These are phyloP conservation scores for Phytopythium sindhum DNA, from an alignment of 352 stramenopile species.

Conservation along the genomic window DNA sequence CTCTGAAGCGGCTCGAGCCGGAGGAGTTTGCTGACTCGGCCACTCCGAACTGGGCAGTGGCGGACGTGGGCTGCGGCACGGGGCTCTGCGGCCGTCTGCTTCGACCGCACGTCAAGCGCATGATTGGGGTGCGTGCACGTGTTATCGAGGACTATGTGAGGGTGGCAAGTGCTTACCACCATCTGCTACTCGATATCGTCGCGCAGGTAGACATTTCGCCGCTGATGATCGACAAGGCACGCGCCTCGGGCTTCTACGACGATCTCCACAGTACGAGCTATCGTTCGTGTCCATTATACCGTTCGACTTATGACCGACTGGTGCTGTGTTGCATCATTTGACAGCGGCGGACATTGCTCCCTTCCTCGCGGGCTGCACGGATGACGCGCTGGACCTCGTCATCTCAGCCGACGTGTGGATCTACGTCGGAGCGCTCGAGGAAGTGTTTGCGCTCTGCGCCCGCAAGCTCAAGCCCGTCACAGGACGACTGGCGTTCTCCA, in stretches of 20 bases:
- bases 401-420: conserved; percentile 86
- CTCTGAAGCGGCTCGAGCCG: conserved; percentile 41
- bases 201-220: conserved; percentile 73
- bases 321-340: conserved; percentile 3
- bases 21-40: conserved; percentile 13
- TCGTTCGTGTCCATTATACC: neutral
- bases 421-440: conserved; percentile 71
- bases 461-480: conserved; percentile 34
- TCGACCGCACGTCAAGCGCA: conserved; percentile 45
- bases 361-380: conserved; percentile 36
- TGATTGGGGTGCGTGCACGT: conserved; percentile 42
- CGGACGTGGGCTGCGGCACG: conserved; percentile 76
- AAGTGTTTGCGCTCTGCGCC: conserved; percentile 47
- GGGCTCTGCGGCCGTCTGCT: conserved; percentile 71
- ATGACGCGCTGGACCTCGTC: conserved; percentile 54
- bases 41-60: conserved; percentile 28
- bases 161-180: neutral
- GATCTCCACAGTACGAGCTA: conserved; percentile 56
- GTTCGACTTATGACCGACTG: neutral
- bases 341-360: conserved; percentile 55
- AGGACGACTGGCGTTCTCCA: conserved; percentile 69
- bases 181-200: neutral
- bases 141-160: neutral
- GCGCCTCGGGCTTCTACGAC: conserved; percentile 58
- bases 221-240: conserved; percentile 79